phyloP scores from a whole-genome alignment of 73 alveolate genomes.

The Stentor coeruleus region DNA sequence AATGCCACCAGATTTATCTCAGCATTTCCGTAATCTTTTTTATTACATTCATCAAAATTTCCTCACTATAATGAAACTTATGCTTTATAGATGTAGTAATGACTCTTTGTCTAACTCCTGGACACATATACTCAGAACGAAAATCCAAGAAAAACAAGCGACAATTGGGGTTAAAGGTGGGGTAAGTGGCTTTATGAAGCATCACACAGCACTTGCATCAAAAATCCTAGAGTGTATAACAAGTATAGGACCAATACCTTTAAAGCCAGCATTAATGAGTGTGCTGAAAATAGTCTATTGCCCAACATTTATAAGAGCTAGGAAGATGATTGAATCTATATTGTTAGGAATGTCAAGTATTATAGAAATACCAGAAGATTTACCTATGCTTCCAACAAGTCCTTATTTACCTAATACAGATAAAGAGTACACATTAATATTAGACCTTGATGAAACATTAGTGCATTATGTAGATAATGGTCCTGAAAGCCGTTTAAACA shows the following conservation, averaged over 20 bases:
- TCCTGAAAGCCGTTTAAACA: slow-evolving; percentile 56
- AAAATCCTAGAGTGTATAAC: background rate
- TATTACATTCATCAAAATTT: slow-evolving; percentile 30
- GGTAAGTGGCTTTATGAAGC: slow-evolving; percentile 8
- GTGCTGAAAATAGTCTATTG: background rate
- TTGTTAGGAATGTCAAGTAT: slow-evolving; percentile 1
- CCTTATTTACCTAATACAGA: slow-evolving; percentile 20
- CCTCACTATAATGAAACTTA: background rate
- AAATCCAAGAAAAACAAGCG: slow-evolving; percentile 4
- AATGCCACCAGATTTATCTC: slow-evolving; percentile 1
- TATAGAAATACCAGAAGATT: slow-evolving; percentile 43
- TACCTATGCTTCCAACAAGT: slow-evolving; percentile 31
- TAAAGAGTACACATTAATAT: slow-evolving; percentile 57
- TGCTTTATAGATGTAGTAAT: background rate
- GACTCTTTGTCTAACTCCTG: slow-evolving; percentile 22
- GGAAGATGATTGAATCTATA: slow-evolving; percentile 1
- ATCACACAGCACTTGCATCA: background rate
- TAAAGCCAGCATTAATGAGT: background rate
- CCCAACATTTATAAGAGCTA: background rate
- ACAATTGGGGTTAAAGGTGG: slow-evolving; percentile 21
- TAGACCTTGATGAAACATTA: slow-evolving; percentile 88
- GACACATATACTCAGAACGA: slow-evolving; percentile 2
- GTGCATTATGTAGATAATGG: slow-evolving; percentile 73
- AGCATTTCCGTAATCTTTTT: slow-evolving; percentile 28
- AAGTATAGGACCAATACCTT: background rate